Evolutionary conservation across 2,329 filamentous ascomycete genomes (phyloP).

Genomic region (Didymella lethalis): DNA sequence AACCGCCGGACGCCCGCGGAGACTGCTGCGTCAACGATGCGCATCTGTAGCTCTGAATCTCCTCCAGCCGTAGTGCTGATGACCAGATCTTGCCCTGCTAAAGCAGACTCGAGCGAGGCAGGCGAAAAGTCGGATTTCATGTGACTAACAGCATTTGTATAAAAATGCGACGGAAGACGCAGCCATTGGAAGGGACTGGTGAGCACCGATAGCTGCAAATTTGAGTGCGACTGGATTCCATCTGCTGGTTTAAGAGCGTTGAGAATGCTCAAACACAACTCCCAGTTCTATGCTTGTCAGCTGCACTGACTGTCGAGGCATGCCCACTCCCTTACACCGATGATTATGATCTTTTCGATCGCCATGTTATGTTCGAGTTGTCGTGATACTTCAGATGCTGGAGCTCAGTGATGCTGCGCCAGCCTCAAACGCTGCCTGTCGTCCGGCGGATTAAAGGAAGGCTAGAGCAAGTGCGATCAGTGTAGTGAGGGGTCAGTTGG

Average conservation of each 20-base stretch:
- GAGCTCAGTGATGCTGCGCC: background rate
- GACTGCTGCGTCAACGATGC: slow-evolving; percentile 52
- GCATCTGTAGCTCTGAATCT: slow-evolving; percentile 34
- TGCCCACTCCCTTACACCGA: slow-evolving; percentile 31
- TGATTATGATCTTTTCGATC: slow-evolving; percentile 35
- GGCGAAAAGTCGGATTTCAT: slow-evolving; percentile 43
- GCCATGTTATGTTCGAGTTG: slow-evolving; percentile 19
- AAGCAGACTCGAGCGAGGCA: slow-evolving; percentile 39
- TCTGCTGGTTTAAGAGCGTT: slow-evolving; percentile 28
- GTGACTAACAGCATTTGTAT: slow-evolving; percentile 26
- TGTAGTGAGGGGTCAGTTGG: slow-evolving; percentile 9
- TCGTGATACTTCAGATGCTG: background rate
- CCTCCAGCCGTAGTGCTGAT: slow-evolving; percentile 45
- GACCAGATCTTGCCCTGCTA: slow-evolving; percentile 50
- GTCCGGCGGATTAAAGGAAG: slow-evolving; percentile 36
- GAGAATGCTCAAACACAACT: slow-evolving; percentile 36
- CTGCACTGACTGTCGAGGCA: background rate
- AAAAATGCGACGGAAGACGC: slow-evolving; percentile 26
- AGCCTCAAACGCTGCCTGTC: slow-evolving; percentile 5
- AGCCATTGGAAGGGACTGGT: slow-evolving; percentile 38
- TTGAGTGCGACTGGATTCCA: background rate
- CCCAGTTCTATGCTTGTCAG: slow-evolving; percentile 35
- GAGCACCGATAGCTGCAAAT: slow-evolving; percentile 33
- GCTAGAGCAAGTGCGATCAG: slow-evolving; percentile 20
- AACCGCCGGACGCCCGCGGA: slow-evolving; percentile 52